Base-by-base conservation (phyloP, 306 rosid genomes). In the Medicago arabica region DNA sequence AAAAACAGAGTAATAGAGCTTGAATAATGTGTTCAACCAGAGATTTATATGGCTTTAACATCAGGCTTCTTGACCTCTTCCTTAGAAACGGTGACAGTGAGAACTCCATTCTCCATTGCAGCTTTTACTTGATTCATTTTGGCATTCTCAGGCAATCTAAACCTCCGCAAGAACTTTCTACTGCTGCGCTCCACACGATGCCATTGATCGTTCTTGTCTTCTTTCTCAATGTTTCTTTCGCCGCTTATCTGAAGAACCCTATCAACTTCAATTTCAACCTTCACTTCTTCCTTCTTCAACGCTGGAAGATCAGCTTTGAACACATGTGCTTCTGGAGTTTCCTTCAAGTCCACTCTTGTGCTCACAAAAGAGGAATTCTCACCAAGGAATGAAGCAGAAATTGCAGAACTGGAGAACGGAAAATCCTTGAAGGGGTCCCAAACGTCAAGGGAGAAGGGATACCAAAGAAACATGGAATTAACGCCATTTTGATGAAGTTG, bases 261-360 rank as follows among this genome's bases (percentile, higher is more conserved):
- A 2, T 85, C 82, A n/a, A 82, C 82, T 78, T 85, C 81, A 0
- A 85, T 39, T 50, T 81, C 70, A 0, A 81, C 81, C 53, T 85
- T 85, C 28, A 81, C 85, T 53, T 85, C 85, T n/a, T 85, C 88
- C 28, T 78, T 85, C 54, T 64, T 81, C 16, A 85, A 31, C 0
- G 86, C 86, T 0, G 86, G 88, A 7, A 85, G 34, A 67, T 85
- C 84, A 10, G 84, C 88, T 67, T 71, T 71, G 67, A 82, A 75
- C 71, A 85, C 88, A 2, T 78, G 86, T 4, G 86, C 88, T 18
- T 82, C 86, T 7, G 86, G 82, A 0, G 86, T 85, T 16, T 85
- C 88, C 50, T 75, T 85, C 86, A 84, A 85, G 18, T 85, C 88
- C 3, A 85, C 60, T 0, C 68, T n/a, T 0, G 84, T 66, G 55